Percentiles rank a stretch among this genome's conserved stretches.
These are phyloP conservation scores for Arbutus unedo DNA, from an alignment of 148 eudicot species.

Conservation along the genomic window DNA sequence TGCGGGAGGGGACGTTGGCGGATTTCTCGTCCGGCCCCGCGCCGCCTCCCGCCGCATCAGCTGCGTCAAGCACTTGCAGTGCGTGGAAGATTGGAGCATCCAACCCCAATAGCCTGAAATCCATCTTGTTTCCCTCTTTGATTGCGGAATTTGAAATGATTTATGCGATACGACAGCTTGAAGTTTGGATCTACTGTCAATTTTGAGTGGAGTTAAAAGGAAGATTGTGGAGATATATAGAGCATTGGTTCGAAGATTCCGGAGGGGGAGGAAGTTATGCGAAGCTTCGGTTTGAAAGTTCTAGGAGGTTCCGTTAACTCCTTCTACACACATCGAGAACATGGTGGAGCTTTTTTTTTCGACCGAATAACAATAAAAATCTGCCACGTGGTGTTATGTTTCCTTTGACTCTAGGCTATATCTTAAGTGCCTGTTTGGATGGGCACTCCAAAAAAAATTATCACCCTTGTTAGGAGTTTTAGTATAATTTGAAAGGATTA, in stretches of 20 bases:
- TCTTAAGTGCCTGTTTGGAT: too few relatives aligned
- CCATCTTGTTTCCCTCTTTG: conserved; percentile 26
- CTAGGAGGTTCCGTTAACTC: background rate
- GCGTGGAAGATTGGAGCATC: conserved; percentile 48
- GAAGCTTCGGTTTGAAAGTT: background rate
- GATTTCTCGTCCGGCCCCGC: conserved; percentile 29
- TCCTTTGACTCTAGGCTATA: too few relatives aligned
- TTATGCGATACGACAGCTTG: background rate
- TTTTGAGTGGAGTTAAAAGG: background rate
- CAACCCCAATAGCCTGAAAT: conserved; percentile 41
- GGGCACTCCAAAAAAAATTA: too few relatives aligned
- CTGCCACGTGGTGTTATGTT: too few relatives aligned
- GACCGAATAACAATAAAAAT: too few relatives aligned
- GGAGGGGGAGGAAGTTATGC: background rate
- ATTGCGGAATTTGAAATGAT: background rate
- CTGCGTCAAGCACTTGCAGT: conserved; percentile 43
- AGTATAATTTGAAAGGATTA: too few relatives aligned
- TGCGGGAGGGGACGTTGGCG: conserved; percentile 29
- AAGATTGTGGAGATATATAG: background rate
- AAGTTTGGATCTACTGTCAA: background rate
- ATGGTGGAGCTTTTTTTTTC: too few relatives aligned
- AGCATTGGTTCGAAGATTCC: background rate
- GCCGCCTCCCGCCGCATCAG: conserved; percentile 14
- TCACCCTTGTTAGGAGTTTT: too few relatives aligned
- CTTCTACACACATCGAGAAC: too few relatives aligned